phyloP scores from a whole-genome alignment of 257 asterid genomes.

The Nicotiana paniculata region DNA sequence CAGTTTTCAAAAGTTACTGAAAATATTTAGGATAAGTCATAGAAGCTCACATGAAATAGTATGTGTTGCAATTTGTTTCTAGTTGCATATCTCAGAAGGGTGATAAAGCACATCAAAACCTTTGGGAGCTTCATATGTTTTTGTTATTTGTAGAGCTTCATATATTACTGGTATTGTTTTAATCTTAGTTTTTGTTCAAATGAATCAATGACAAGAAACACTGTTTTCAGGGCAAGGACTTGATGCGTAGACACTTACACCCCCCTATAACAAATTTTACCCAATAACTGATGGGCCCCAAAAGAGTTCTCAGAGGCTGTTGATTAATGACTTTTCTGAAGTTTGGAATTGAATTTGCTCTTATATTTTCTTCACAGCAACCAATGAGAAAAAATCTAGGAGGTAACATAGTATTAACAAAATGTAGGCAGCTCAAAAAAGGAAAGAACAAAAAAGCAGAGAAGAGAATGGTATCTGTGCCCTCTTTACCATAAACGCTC shows the following conservation, averaged over 20 bases:
- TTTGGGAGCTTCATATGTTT: neutral
- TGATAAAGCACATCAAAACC: neutral
- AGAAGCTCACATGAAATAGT: neutral
- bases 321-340: neutral
- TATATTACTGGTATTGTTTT: neutral
- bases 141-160: neutral
- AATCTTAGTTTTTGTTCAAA: neutral
- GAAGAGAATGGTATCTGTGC: neutral
- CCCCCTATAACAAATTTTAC: neutral
- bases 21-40: neutral
- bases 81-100: neutral
- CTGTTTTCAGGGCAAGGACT: neutral
- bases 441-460: neutral
- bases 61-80: neutral
- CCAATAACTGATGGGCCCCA: neutral
- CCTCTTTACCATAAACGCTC: neutral
- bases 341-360: neutral
- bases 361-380: neutral
- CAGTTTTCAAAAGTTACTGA: neutral
- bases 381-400: neutral
- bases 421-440: neutral
- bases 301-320: neutral
- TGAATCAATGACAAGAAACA: neutral
- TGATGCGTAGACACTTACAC: neutral
- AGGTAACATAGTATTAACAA: neutral